Evolutionary conservation across 139 green algal genomes (phyloP).

Genomic region (Coccomyxa sp.): DNA sequence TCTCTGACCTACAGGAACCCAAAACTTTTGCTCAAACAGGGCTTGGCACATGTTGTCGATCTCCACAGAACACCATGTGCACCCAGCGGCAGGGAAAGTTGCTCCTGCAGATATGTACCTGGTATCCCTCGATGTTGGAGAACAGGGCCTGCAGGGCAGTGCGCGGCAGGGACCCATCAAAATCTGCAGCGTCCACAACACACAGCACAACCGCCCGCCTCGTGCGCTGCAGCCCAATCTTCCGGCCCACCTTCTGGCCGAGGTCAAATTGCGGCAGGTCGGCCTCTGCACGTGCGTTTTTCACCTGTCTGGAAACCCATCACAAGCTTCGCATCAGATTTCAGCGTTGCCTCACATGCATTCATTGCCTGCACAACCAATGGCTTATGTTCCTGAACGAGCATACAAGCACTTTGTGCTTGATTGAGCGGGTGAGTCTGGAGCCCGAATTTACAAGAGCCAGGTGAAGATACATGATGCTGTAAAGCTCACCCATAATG

Average conservation of each 20-base stretch:
- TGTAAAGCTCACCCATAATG: constrained; percentile 64
- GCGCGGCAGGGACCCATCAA: constrained; percentile 93
- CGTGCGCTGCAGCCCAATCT: constrained; percentile 76
- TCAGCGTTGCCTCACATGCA: not conserved
- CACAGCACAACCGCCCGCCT: constrained; percentile 74
- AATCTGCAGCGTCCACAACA: constrained; percentile 89
- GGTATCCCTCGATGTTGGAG: constrained; percentile 4
- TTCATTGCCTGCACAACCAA: not conserved
- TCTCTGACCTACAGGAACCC: not conserved
- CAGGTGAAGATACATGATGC: not conserved
- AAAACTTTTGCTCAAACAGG: not conserved
- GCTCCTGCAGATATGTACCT: not conserved
- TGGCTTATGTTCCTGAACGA: not conserved
- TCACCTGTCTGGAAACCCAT: constrained; percentile 47
- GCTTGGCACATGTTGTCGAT: not conserved
- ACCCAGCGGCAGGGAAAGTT: not conserved
- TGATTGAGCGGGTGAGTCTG: not conserved
- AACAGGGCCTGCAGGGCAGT: constrained; percentile 37
- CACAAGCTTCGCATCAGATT: not conserved
- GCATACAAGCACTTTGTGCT: not conserved
- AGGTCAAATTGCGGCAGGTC: constrained; percentile 81
- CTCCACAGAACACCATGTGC: not conserved
- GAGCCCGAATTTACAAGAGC: not conserved
- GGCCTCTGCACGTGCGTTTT: constrained; percentile 53
- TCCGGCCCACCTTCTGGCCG: constrained; percentile 60